These are phyloP conservation scores for Coleophoma cylindrospora DNA, from an alignment of 2,329 filamentous ascomycete genomes.

Conservation along the genomic window DNA sequence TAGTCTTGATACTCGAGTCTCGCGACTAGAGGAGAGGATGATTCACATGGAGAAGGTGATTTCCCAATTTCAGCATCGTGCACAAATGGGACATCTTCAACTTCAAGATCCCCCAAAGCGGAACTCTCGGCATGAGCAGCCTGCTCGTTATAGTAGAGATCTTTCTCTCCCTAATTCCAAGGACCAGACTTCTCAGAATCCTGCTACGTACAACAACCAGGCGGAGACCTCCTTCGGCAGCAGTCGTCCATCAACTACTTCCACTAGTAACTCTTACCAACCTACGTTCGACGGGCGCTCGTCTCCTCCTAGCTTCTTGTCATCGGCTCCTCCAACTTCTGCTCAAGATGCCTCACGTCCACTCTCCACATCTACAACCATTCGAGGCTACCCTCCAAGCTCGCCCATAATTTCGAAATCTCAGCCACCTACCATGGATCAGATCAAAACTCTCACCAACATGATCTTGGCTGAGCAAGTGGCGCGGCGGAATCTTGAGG, in stretches of 20 bases:
- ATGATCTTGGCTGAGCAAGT: conserved; percentile 53
- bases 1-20: conserved; percentile 48
- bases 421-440: conserved; percentile 32
- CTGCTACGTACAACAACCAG: conserved; percentile 8
- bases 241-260: conserved; percentile 20
- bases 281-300: conserved; percentile 14
- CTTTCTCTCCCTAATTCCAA: conserved; percentile 15
- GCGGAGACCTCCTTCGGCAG: conserved; percentile 15
- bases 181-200: conserved; percentile 5
- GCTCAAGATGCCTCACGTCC: conserved; percentile 14
- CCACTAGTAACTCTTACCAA: conserved; percentile 18
- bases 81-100: conserved; percentile 7
- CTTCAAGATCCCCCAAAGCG: conserved; percentile 20
- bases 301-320: conserved; percentile 5
- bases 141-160: conserved; percentile 16
- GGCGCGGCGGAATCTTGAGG: conserved; percentile 49
- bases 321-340: conserved; percentile 1
- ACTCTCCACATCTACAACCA: conserved; percentile 25
- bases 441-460: conserved; percentile 44
- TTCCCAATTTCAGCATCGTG: conserved; percentile 7
- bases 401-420: conserved; percentile 21
- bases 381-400: conserved; percentile 19
- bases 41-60: conserved; percentile 40
- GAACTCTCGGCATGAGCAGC: conserved; percentile 1
- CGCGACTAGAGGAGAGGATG: conserved; percentile 45